Percentiles rank a stretch among this genome's conserved stretches.
These are phyloP conservation scores for Saccharomyces pastorianus DNA, from an alignment of 1,139 yeast species.

Conservation along the genomic window DNA sequence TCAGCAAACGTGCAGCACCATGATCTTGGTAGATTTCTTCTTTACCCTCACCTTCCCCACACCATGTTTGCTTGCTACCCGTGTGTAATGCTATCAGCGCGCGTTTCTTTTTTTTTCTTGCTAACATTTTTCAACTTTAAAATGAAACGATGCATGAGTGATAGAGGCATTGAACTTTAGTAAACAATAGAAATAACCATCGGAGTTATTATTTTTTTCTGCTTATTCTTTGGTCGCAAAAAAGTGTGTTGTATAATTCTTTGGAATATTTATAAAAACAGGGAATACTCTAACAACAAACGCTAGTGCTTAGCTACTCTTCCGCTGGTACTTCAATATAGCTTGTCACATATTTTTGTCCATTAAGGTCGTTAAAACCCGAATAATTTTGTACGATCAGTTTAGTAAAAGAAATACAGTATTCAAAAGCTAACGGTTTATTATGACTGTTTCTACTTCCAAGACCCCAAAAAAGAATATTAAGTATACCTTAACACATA, in stretches of 20 bases:
- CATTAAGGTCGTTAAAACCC: not conserved
- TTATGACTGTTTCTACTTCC: not conserved
- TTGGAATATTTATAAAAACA: not conserved
- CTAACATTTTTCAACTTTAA: not conserved
- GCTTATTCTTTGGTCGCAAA: not conserved
- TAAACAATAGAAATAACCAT: not conserved
- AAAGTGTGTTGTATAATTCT: not conserved
- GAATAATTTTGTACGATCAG: not conserved
- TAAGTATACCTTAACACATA: not conserved
- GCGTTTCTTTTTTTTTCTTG: not conserved
- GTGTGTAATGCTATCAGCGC: not conserved
- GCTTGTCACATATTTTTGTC: not conserved
- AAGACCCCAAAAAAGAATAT: not conserved
- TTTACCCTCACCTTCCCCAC: not conserved
- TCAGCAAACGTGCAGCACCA: not conserved
- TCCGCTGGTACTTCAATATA: not conserved
- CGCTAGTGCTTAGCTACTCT: not conserved
- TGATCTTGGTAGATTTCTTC: not conserved
- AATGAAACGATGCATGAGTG: not conserved
- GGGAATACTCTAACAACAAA: not conserved
- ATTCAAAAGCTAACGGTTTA: not conserved
- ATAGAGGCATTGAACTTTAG: not conserved
- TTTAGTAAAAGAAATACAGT: not conserved
- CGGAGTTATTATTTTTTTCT: not conserved
- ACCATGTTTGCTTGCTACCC: not conserved